Conservation (phyloP, 2,329 filamentous ascomycete species). For the Fusarium miscanthi region DNA sequence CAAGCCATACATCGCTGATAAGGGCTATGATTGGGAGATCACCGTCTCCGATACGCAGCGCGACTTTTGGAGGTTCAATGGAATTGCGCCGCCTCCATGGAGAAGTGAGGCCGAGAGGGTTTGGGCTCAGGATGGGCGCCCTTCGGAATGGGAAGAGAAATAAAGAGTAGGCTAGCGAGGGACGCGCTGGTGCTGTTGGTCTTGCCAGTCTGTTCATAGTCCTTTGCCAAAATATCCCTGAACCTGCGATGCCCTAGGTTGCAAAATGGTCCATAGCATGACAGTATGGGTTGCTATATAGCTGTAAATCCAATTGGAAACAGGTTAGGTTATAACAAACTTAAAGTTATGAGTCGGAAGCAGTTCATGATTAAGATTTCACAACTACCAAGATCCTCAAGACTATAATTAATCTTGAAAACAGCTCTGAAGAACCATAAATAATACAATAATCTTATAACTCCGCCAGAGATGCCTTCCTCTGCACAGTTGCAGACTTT, state of each 20-base stretch:
- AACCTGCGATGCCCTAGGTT: background rate
- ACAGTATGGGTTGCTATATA: background rate
- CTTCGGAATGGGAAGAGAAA: background rate
- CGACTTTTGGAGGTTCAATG: background rate
- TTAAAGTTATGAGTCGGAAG: too few relatives aligned
- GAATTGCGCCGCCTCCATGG: background rate
- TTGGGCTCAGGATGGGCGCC: background rate
- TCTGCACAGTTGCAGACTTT: background rate
- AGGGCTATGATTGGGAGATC: background rate
- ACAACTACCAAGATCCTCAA: background rate
- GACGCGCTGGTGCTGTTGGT: too few relatives aligned
- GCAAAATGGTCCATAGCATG: too few relatives aligned
- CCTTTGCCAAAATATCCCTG: fast-evolving
- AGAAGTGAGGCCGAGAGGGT: background rate
- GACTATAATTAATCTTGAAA: background rate
- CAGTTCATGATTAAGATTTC: too few relatives aligned
- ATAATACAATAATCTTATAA: background rate
- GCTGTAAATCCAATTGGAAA: background rate
- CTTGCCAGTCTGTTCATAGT: background rate
- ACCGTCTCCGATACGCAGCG: background rate
- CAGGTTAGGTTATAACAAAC: too few relatives aligned
- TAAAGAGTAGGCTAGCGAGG: background rate
- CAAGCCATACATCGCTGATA: background rate
- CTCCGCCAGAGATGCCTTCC: background rate
- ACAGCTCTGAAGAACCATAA: background rate